These are phyloP conservation scores for Pseudonectria buxi DNA, from an alignment of 2,329 filamentous ascomycete genomes.

Conservation along the genomic window DNA sequence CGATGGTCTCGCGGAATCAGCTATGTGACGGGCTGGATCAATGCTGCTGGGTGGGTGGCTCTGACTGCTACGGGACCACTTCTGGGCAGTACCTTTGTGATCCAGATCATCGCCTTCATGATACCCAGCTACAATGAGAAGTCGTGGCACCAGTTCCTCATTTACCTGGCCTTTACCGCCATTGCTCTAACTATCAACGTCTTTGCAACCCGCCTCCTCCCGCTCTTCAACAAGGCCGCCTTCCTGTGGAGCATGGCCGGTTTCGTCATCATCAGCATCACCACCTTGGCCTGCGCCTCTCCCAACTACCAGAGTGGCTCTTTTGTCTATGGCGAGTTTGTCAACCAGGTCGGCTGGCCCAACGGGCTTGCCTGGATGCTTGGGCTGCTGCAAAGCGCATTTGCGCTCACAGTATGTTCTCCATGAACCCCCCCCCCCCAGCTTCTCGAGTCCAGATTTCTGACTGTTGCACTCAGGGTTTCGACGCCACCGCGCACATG, in stretches of 20 bases:
- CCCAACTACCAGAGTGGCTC: conserved; percentile 56
- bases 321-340: conserved; percentile 62
- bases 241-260: conserved; percentile 66
- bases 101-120: conserved; percentile 58
- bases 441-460: not conserved
- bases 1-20: conserved; percentile 55
- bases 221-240: conserved; percentile 59
- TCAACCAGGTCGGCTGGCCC: conserved; percentile 64
- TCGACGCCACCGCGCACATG: conserved; percentile 45
- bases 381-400: conserved; percentile 46
- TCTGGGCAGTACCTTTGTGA: conserved; percentile 59
- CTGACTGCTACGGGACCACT: conserved; percentile 62
- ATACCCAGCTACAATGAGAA: conserved; percentile 49
- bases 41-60: conserved; percentile 64
- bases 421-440: too few species aligned
- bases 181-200: conserved; percentile 59
- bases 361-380: conserved; percentile 56
- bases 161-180: conserved; percentile 60
- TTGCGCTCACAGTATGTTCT: conserved; percentile 33
- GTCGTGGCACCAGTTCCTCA: conserved; percentile 66
- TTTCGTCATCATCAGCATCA: conserved; percentile 64
- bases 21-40: conserved; percentile 69
- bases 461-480: conserved; percentile 26
- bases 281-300: conserved; percentile 58
- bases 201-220: conserved; percentile 50